Conservation (phyloP, 2,329 filamentous ascomycete genomes). For the Ceratocystis huliohia region DNA sequence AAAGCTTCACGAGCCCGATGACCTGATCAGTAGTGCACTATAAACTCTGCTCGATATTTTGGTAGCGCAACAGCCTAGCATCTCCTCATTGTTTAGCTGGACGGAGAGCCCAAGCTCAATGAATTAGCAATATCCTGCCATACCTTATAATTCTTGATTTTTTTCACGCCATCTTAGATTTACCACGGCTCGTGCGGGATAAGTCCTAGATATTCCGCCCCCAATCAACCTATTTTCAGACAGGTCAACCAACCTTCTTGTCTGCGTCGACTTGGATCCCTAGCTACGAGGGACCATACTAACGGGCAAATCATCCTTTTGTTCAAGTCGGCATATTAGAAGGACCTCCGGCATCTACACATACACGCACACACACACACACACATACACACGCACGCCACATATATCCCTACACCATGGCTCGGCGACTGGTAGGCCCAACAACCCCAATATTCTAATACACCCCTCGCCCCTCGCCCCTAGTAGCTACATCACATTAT, state of each 20-base stretch:
- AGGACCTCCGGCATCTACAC: neutral
- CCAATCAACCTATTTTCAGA: neutral
- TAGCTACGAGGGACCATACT: neutral
- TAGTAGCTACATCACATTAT: neutral
- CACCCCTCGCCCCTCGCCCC: neutral
- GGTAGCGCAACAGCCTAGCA: neutral
- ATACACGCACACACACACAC: no score
- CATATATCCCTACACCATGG: conserved; percentile 9
- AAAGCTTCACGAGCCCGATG: neutral
- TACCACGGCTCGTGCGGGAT: neutral
- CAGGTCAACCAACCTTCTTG: neutral
- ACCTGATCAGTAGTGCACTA: conserved; percentile 1
- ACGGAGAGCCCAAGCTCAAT: neutral
- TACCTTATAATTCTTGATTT: neutral
- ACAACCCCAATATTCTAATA: neutral
- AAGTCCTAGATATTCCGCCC: neutral
- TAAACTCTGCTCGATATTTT: conserved; percentile 6
- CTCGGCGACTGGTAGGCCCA: conserved; percentile 15
- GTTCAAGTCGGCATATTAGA: neutral
- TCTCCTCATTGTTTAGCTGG: neutral
- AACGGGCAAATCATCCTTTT: neutral
- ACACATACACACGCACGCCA: no score
- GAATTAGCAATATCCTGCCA: neutral
- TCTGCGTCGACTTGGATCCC: neutral
- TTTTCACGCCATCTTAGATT: neutral